Evolutionary conservation across 2,329 filamentous ascomycete genomes (phyloP), one percentile per base, ranked within the genome.

Genomic region (Gremmenia infestans): DNA sequence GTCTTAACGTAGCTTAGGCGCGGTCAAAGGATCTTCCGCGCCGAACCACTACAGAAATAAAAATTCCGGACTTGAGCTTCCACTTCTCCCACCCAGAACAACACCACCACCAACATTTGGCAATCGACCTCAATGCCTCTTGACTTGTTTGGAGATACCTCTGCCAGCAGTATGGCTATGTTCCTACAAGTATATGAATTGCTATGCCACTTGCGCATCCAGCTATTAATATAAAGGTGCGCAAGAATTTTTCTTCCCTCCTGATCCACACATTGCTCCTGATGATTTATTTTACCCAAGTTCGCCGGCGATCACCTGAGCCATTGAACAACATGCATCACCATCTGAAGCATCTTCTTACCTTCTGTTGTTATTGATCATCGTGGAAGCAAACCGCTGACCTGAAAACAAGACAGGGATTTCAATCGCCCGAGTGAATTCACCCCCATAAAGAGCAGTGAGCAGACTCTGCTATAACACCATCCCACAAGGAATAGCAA

Each of bases 241-340:
- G 37, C 37, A 15, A 40, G 14, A 15, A 6, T 40, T 17, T 40
- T 40, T 12, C 37, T 6, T 35, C 19, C 15, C 19, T 56, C 39
- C 39, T 50, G 43, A 53, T 51, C 50, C 45, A 32, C 50, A 54
- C 53, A 53, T 56, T 48, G 68, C 67, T 69, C 66, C 63, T 67
- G 67, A 67, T 68, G 63, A 68, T 67, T 50, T 59, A 58, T 61
- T 63, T 66, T 65, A 63, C 63, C 61, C 61, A 51, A 59, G 61
- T 65, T 67, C 62, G 66, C 66, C 60, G 67, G 68, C 62, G 69
- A 71, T 64, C 57, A 61, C 68, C 66, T 71, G 69, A 70, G 65
- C 67, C 68, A 69, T 57, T 66, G 62, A 68, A 71, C 68, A 67
- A 86, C 84, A 87, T 87, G 84, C 84, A 87, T 83, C 85, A 87